These are phyloP conservation scores for Priceomyces carsonii DNA, from an alignment of 805 yeast genomes.

Conservation along the genomic window DNA sequence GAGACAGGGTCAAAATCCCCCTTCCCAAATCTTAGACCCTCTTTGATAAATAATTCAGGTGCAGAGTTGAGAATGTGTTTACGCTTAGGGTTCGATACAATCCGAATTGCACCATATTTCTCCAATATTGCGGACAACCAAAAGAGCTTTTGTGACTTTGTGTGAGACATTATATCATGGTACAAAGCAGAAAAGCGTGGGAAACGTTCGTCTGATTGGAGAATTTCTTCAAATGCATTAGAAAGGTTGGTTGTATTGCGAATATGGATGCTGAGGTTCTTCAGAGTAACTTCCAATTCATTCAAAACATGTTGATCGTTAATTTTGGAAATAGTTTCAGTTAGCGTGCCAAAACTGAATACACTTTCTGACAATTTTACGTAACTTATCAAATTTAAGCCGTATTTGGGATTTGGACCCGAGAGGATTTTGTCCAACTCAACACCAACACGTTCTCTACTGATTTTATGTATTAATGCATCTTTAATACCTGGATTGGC, in stretches of 20 bases:
- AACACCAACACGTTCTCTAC: conserved; percentile 86
- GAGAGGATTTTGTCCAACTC: conserved; percentile 78
- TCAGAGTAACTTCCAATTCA: conserved; percentile 11
- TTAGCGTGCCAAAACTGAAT: conserved; percentile 40
- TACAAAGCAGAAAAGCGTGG: background rate
- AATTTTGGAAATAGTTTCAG: conserved; percentile 15
- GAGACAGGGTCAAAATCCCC: conserved; percentile 54
- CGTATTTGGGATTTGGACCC: conserved; percentile 63
- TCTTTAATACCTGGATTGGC: conserved; percentile 51
- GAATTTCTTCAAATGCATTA: conserved; percentile 15
- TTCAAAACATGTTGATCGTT: conserved; percentile 16
- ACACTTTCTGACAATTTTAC: conserved; percentile 59
- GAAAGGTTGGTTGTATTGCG: conserved; percentile 19
- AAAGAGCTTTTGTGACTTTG: conserved; percentile 25
- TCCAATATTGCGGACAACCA: conserved; percentile 53
- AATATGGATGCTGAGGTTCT: conserved; percentile 1
- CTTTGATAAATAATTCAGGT: conserved; percentile 55
- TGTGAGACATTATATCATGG: conserved; percentile 1
- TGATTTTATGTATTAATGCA: conserved; percentile 70
- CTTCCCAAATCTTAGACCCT: conserved; percentile 68
- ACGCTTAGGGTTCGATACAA: conserved; percentile 41
- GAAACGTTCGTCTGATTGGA: background rate
- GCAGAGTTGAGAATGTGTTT: conserved; percentile 31
- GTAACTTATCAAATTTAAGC: conserved; percentile 57
- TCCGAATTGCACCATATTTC: conserved; percentile 46